Evolutionary conservation across 2,329 filamentous ascomycete species (phyloP), one percentile per base, ranked within the genome.

Genomic region (Moelleriella libera): DNA sequence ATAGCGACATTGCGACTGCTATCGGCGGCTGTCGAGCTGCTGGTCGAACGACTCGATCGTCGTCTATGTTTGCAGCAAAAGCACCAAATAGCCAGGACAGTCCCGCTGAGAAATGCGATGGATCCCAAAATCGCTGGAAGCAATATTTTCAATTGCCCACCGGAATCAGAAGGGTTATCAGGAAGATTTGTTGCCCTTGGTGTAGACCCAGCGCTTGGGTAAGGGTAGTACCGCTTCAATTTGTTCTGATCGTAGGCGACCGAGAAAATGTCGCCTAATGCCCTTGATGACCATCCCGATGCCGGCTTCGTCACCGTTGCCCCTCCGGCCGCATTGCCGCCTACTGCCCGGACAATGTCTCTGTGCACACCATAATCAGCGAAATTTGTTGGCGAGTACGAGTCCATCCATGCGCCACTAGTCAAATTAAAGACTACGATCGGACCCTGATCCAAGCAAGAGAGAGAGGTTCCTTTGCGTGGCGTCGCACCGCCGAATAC

Each of bases 381-480:
- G 59, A 75, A 80, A 6, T 69, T 71, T 0, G 74, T 65, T 0
- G 85, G 83, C 41, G 80, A 77, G 59, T 90, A 94, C 2, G 72
- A 70, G 28, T 78, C 73, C 48, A 82, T 68, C 88, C 88, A 94
- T 46, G 72, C 58, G 1, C 80, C 71, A 37, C 74, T 77, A 8
- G 78, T 83, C 46, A 88, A 67, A 57, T 94, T 88, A 65, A 88
- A 90, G 30, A 87, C 72, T 43, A 78, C 69, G 37, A 85, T 62
- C 1, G 74, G 66, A 5, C 67, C 63, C n/a, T 70, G 68, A 0
- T 68, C 63, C 1, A 84, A 60, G 49, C 79, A 84, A 0, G 50
- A 51, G 0, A 57, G 48, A 0, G 44, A 41, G 1, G 5, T 30
- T 1, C 62, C 66, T 1, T 57, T 14, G 1, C 55, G 41, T 5